Evolutionary conservation across 257 asterid species (phyloP), one percentile per base, ranked within the genome.

Genomic region (Solanum etuberosum): DNA sequence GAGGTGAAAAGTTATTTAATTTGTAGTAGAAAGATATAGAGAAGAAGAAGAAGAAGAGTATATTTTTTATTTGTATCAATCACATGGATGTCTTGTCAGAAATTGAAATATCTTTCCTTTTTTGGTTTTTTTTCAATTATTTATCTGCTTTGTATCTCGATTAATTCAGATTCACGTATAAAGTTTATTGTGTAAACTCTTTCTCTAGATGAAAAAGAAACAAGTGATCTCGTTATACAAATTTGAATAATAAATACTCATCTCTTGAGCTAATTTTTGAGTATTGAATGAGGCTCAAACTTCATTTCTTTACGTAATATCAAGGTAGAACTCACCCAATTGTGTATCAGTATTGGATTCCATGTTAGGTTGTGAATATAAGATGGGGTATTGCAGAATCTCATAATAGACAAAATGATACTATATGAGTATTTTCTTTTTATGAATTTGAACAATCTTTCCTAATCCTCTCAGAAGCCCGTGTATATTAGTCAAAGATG

Each of bases 61-160:
- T 68, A 7, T 13, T 29, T 29, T 21, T 13, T 80, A 6, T 29
- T 25, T 76, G 88, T 91, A 89, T 89, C 91, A 89, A 89, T 87
- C 92, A 85, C 91, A 61, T 91, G 77, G 90, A 88, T 90, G 78
- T 88, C 85, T 46, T 89, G 93, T 86, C 94, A 92, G 93, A 61
- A 76, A 5, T 87, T 42, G 88, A 94, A 88, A 4, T 37, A 38
- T 21, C 31, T 61, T 11, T 1, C 68, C 5, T 70, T 11, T 40
- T 85, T 6, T 20, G 10, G 9, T 87, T 81, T 88, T 1, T 15
- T 54, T 78, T 11, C 20, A 46, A 46, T 88, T 74, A 46, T 81
- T 70, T 91, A 27, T 87, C 87, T 85, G 1, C 25, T n/a, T 10
- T 25, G 1, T 5, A 4, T 59, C 4, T 23, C 16, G 0, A 63